These are phyloP conservation scores for Termitomyces sp. DNA, from an alignment of 768 basidiomycete genomes.

Conservation along the genomic window DNA sequence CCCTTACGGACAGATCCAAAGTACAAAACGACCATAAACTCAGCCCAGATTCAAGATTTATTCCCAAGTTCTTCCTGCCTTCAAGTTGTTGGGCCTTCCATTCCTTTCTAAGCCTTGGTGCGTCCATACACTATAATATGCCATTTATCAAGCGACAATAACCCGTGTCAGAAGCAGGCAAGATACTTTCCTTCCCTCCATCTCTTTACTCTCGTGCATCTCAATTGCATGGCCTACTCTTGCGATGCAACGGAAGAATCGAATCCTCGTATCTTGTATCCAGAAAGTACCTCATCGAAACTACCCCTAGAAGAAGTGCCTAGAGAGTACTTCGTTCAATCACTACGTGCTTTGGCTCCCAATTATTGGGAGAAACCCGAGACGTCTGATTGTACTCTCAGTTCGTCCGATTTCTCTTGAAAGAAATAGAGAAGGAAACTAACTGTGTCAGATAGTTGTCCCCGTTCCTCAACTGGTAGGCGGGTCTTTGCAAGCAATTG, in stretches of 20 bases:
- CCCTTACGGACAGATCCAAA: conserved; percentile 16
- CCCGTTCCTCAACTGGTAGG: conserved; percentile 43
- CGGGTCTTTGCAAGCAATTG: conserved; percentile 27
- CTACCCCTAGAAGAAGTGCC: conserved; percentile 58
- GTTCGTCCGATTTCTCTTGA: conserved; percentile 33
- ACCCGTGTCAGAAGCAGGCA: conserved; percentile 2
- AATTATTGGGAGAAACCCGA: conserved; percentile 74
- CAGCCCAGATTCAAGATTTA: conserved; percentile 11
- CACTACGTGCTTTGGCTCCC: conserved; percentile 62
- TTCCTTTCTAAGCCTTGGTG: conserved; percentile 25
- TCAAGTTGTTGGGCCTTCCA: conserved; percentile 22
- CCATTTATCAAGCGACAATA: conserved; percentile 30
- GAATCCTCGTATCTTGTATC: conserved; percentile 16
- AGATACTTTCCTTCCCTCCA: conserved; percentile 14
- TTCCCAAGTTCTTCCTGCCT: conserved; percentile 16
- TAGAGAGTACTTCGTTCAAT: conserved; percentile 67
- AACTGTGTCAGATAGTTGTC: conserved; percentile 34
- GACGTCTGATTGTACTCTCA: conserved; percentile 75
- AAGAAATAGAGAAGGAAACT: conserved; percentile 2
- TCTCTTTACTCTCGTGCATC: conserved; percentile 38
- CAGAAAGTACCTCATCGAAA: conserved; percentile 27
- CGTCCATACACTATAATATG: conserved; percentile 13
- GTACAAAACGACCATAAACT: conserved; percentile 10
- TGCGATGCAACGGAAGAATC: neutral
- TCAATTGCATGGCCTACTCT: conserved; percentile 28